A percentile compares a stretch with the other conserved stretches of the same genome.
phyloP scores from a whole-genome alignment of 2,329 filamentous ascomycete genomes.

The Botrytis pseudocinerea region DNA sequence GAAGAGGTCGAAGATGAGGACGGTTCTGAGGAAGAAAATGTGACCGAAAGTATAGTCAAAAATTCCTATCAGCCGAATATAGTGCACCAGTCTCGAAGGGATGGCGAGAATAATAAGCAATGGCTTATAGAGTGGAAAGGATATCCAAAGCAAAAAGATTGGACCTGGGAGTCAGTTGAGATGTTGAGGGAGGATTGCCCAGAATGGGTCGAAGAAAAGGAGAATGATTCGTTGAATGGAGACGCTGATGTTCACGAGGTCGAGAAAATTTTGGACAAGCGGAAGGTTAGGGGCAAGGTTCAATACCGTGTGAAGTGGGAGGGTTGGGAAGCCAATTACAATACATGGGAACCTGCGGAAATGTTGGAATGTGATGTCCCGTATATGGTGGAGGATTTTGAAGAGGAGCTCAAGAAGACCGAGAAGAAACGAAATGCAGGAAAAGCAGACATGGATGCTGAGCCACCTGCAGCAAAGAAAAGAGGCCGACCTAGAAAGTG shows the following conservation, averaged over 20 bases:
- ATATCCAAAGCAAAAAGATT: neutral
- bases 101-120: neutral
- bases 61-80: neutral
- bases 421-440: neutral
- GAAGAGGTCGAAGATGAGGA: neutral
- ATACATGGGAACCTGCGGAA: slow-evolving; percentile 5
- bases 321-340: neutral
- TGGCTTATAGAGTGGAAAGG: slow-evolving; percentile 3
- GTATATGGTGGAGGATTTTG: slow-evolving; percentile 6
- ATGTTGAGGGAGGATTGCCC: neutral
- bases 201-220: neutral
- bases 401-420: neutral
- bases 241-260: neutral
- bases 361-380: neutral
- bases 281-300: neutral
- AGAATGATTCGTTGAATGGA: neutral
- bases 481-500: neutral
- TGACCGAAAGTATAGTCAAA: neutral
- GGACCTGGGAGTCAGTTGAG: neutral
- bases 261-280: neutral
- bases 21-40: neutral
- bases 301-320: slow-evolving; percentile 8
- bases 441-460: neutral
- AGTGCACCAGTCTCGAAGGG: neutral
- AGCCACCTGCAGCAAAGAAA: neutral